These are phyloP conservation scores for Sphagnurus paluster DNA, from an alignment of 1,284 basidiomycete species.

Conservation along the genomic window DNA sequence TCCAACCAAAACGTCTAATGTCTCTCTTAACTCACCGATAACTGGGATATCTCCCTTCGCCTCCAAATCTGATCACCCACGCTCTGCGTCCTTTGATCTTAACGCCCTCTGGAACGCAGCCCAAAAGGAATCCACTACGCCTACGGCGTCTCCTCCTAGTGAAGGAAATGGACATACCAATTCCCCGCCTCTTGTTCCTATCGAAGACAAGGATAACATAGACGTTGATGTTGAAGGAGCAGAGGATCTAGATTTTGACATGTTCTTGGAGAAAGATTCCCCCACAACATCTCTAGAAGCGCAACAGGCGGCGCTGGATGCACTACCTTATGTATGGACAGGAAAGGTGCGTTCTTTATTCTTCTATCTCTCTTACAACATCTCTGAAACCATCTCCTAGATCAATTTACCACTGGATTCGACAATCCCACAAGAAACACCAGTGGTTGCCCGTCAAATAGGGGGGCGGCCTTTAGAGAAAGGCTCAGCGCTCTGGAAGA, in stretches of 20 bases:
- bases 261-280: slow-evolving; percentile 66
- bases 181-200: slow-evolving; percentile 26
- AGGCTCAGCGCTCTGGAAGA: slow-evolving; percentile 66
- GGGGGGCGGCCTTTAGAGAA: slow-evolving; percentile 59
- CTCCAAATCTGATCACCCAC: slow-evolving; percentile 43
- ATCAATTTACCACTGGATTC: slow-evolving; percentile 78
- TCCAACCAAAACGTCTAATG: slow-evolving; percentile 7
- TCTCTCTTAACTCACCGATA: slow-evolving; percentile 21
- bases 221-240: slow-evolving; percentile 47
- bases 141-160: slow-evolving; percentile 20
- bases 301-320: slow-evolving; percentile 49
- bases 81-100: slow-evolving; percentile 63
- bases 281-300: slow-evolving; percentile 30
- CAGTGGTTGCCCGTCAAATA: slow-evolving; percentile 69
- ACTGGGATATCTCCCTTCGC: slow-evolving; percentile 57
- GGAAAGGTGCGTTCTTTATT: slow-evolving; percentile 56
- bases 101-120: slow-evolving; percentile 64
- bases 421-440: slow-evolving; percentile 59
- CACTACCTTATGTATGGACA: slow-evolving; percentile 61
- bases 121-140: slow-evolving; percentile 28
- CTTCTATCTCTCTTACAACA: slow-evolving; percentile 6
- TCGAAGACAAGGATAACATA: slow-evolving; percentile 42
- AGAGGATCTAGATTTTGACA: slow-evolving; percentile 79
- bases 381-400: slow-evolving; percentile 37
- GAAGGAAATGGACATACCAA: slow-evolving; percentile 17